These are phyloP conservation scores for Sclerotinia subarctica DNA, from an alignment of 2,329 filamentous ascomycete genomes.

Conservation along the genomic window DNA sequence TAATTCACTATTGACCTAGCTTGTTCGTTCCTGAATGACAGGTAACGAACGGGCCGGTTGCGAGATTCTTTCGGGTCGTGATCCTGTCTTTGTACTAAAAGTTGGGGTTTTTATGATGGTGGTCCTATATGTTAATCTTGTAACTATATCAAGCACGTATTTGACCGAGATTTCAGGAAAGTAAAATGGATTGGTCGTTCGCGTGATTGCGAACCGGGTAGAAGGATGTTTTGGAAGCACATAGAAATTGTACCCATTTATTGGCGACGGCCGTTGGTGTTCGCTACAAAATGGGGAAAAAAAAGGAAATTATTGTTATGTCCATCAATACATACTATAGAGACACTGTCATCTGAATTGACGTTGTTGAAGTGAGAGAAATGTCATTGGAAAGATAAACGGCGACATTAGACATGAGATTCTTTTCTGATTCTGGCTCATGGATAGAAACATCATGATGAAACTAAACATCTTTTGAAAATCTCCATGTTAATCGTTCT, in stretches of 20 bases:
- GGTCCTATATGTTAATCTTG: neutral
- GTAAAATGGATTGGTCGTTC: neutral
- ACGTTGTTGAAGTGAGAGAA: neutral
- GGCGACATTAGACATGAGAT: neutral
- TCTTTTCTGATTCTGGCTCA: neutral
- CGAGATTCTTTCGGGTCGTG: neutral
- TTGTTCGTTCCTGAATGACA: neutral
- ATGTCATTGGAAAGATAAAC: neutral
- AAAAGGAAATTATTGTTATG: neutral
- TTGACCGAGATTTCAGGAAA: neutral
- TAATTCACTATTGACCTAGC: neutral
- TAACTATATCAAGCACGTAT: neutral
- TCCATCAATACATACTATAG: neutral
- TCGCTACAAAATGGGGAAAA: neutral
- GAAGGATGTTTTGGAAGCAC: slow-evolving; percentile 7
- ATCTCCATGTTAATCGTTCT: neutral
- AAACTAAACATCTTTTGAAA: neutral
- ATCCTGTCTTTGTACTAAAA: neutral
- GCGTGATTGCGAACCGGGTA: neutral
- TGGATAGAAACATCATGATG: neutral
- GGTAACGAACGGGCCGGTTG: neutral
- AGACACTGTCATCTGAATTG: neutral
- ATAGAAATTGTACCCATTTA: neutral
- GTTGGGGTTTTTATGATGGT: neutral
- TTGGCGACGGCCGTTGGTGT: neutral